phyloP scores from a whole-genome alignment of 1,284 basidiomycete species.

The Pseudozyma tsukubaensis region DNA sequence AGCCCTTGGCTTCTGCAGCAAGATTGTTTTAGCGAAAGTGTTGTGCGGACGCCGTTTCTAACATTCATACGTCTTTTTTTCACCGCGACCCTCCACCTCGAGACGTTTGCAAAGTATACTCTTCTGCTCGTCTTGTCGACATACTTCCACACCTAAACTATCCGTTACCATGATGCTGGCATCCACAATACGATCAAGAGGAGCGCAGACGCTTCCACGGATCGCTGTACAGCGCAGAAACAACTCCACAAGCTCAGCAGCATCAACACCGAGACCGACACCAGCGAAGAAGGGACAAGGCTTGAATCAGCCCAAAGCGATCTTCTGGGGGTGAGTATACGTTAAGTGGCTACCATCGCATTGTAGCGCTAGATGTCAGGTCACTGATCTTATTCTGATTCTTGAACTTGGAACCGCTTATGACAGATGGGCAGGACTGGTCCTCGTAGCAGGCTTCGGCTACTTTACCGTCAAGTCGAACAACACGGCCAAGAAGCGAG shows the following conservation, averaged over 20 bases:
- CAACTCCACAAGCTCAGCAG: constrained; percentile 10
- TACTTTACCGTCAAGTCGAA: constrained; percentile 51
- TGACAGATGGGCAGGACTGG: constrained; percentile 42
- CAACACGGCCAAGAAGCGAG: constrained; percentile 51
- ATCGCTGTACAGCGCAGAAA: not conserved
- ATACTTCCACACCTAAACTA: too few species aligned
- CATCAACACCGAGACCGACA: constrained; percentile 3
- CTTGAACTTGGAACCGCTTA: not conserved
- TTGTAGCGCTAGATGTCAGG: too few species aligned
- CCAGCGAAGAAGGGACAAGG: constrained; percentile 23
- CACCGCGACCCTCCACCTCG: too few species aligned
- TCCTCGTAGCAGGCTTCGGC: constrained; percentile 43
- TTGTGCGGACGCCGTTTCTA: too few species aligned
- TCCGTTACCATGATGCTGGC: constrained; percentile 8
- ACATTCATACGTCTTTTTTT: too few species aligned
- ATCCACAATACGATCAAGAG: not conserved
- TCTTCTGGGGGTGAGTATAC: constrained; percentile 42
- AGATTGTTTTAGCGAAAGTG: too few species aligned
- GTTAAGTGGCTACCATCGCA: too few species aligned
- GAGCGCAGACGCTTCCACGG: not conserved
- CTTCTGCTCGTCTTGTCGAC: too few species aligned
- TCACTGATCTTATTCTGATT: too few species aligned
- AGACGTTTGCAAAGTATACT: too few species aligned
- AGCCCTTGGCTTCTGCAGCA: too few species aligned
- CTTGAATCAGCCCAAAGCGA: constrained; percentile 41